Base-by-base conservation (phyloP, 352 stramenopile species). In the Halophytophthora batemanensis region DNA sequence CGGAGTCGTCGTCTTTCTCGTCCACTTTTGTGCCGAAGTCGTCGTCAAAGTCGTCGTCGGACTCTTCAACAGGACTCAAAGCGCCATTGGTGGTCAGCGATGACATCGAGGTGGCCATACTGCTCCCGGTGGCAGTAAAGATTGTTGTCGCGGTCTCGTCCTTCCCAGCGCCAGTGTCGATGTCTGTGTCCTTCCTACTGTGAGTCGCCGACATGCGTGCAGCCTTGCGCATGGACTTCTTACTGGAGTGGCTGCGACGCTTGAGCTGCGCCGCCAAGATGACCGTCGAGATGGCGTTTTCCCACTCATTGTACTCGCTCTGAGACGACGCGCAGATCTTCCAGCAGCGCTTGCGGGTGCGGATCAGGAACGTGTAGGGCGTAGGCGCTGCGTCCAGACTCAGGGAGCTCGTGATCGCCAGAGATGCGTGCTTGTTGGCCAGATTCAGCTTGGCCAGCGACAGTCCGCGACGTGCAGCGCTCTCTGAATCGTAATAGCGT, bases 401-500 rank as follows among this genome's bases (percentile, higher is more conserved):
- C 19, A 75, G 40, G 43, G 64, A 74, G 44, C 71, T 86, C 6
- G 76, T 87, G 53, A 89, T 83, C 2, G 78, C 74, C 11, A 89
- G 55, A 6, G 69, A 79, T 19, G 66, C 78, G 29, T 81, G 73
- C 41, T 89, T 87, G 55, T 71, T 79, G 13, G 61, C 69, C 56
- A 89, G 44, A 31, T 82, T 87, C 21, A 89, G 68, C 53, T 82
- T 87, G 1, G 78, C 64, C 21, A 85, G 57, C 14, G 78, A 87
- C 2, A 89, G 52, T 0, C 76, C 78, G 25, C 74, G 69, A 10
- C 66, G 65, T 22, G 75, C 76, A 11, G 77, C 65, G 31, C 62
- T 54, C 58, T 91, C 77, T 2, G 77, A 87, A 48, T 91, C 80
- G 57, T 89, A 91, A 38, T 86, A 91, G 5, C 77, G 76, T 44